A percentile compares a stretch with the other conserved stretches of the same genome.
Conservation (phyloP, 1,284 basidiomycete species). For the Trichosporon sp. region DNA sequence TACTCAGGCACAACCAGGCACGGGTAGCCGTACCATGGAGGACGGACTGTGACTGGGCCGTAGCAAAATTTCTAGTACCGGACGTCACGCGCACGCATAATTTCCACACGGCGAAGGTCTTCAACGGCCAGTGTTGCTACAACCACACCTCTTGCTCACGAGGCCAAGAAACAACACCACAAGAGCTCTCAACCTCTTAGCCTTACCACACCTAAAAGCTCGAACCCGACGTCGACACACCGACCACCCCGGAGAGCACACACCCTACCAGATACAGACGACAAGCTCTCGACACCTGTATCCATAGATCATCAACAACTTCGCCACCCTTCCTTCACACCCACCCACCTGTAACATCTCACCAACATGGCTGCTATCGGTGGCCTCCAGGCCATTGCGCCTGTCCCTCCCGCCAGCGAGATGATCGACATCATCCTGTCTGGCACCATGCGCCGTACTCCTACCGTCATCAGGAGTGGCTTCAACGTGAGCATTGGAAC, state of each 20-base stretch:
- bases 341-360: slow-evolving; percentile 7
- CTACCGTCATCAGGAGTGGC: slow-evolving; percentile 73
- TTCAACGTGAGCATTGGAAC: slow-evolving; percentile 20
- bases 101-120: not conserved
- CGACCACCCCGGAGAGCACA: slow-evolving; percentile 1
- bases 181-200: not conserved
- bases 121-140: slow-evolving; percentile 4
- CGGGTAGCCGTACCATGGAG: not conserved
- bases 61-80: slow-evolving; percentile 10
- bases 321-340: slow-evolving; percentile 10
- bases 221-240: slow-evolving; percentile 2
- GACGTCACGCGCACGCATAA: slow-evolving; percentile 6
- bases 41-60: not conserved
- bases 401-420: slow-evolving; percentile 91
- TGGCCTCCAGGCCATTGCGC: slow-evolving; percentile 91
- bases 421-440: slow-evolving; percentile 95
- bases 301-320: slow-evolving; percentile 6
- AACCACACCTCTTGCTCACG: not conserved
- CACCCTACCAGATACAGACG: not conserved
- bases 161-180: not conserved
- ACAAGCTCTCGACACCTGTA: not conserved
- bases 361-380: slow-evolving; percentile 31
- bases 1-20: not conserved
- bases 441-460: slow-evolving; percentile 85
- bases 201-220: not conserved